Evolutionary conservation across 2,329 filamentous ascomycete species (phyloP).

Genomic region (Bipolaris sorokiniana): DNA sequence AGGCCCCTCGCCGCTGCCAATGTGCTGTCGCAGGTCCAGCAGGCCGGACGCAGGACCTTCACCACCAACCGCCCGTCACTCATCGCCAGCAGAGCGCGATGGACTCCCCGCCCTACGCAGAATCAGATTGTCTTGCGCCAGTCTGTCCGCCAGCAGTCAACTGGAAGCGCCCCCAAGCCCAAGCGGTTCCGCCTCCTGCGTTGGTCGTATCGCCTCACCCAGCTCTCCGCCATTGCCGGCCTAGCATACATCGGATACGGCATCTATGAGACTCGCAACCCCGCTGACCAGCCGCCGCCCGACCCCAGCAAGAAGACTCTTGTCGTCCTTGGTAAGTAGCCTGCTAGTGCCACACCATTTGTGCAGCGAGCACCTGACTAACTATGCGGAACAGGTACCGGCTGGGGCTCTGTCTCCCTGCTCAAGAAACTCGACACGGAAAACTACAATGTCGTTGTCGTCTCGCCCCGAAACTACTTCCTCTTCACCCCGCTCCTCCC

Average conservation of each 20-base stretch:
- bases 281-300: conserved; percentile 75
- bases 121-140: conserved; percentile 47
- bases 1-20: conserved; percentile 44
- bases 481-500: conserved; percentile 97
- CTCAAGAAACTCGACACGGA: conserved; percentile 98
- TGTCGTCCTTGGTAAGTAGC: conserved; percentile 80
- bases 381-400: conserved; percentile 70
- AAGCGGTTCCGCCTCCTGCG: conserved; percentile 69
- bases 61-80: conserved; percentile 43
- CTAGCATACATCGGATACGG: conserved; percentile 76
- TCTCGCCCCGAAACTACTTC: conserved; percentile 99
- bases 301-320: conserved; percentile 96
- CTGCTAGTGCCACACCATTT: background rate
- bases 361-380: conserved; percentile 10
- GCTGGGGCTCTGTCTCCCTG: conserved; percentile 94
- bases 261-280: conserved; percentile 83
- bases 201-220: conserved; percentile 84
- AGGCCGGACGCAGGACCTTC: conserved; percentile 45
- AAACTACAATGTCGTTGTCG: conserved; percentile 98
- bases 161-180: conserved; percentile 38
- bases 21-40: conserved; percentile 40
- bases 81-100: conserved; percentile 43
- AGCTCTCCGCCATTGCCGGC: conserved; percentile 73
- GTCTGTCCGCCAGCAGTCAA: conserved; percentile 44
- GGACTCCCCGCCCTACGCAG: conserved; percentile 43